A percentile compares a stretch with the other conserved stretches of the same genome.
Evolutionary conservation across 495 filamentous ascomycete species (phyloP).

Genomic region (Penicillium argentinense): DNA sequence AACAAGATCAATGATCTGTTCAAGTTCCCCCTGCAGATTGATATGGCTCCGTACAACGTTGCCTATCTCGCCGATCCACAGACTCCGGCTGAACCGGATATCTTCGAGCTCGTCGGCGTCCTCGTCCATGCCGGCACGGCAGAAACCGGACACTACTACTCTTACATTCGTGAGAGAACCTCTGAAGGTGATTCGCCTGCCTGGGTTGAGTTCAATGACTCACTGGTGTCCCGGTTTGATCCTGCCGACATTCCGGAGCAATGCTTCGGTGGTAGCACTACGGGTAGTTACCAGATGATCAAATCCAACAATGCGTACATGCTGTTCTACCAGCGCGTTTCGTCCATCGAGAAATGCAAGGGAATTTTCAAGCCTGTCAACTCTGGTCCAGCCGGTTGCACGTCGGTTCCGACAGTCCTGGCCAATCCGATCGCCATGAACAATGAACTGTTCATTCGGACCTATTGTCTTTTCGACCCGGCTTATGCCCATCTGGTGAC

Average conservation of each 20-base stretch:
- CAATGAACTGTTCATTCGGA: constrained; percentile 70
- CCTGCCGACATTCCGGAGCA: constrained; percentile 65
- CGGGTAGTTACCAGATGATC: too few species aligned
- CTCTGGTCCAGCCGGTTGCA: constrained; percentile 49
- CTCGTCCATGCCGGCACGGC: constrained; percentile 91
- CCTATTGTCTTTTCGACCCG: constrained; percentile 79
- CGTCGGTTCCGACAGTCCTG: constrained; percentile 55
- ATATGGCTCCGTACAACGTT: constrained; percentile 90
- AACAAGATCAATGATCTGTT: constrained; percentile 97
- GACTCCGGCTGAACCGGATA: constrained; percentile 55
- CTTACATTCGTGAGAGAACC: constrained; percentile 82
- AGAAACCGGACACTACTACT: constrained; percentile 97
- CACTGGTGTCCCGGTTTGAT: constrained; percentile 74
- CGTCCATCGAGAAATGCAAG: constrained; percentile 51
- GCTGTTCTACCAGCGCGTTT: constrained; percentile 91
- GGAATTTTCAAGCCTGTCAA: constrained; percentile 28
- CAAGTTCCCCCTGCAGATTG: constrained; percentile 76
- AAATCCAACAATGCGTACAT: constrained; percentile 92
- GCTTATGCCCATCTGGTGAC: constrained; percentile 68
- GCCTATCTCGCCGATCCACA: constrained; percentile 73
- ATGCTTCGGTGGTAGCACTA: constrained; percentile 93
- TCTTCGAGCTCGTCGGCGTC: constrained; percentile 90
- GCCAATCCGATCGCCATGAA: constrained; percentile 64
- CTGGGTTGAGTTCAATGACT: constrained; percentile 96
- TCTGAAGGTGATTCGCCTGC: constrained; percentile 44